Base-by-base conservation (phyloP, 352 stramenopile genomes). In the Phytophthora melonis region DNA sequence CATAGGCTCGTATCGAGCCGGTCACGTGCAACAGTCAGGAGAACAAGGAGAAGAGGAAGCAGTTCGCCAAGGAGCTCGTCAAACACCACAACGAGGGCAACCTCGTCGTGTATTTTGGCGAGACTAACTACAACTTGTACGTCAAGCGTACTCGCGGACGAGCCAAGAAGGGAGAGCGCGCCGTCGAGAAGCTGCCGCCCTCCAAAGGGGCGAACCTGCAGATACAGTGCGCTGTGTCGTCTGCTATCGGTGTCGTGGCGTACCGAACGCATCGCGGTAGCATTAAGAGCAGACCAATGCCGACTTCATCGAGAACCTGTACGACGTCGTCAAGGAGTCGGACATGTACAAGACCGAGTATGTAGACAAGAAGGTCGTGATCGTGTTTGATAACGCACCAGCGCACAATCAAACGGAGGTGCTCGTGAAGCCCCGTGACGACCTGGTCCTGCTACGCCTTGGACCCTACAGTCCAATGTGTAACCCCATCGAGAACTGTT, bases 1-100 rank as follows among this genome's bases (percentile, higher is more conserved):
- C 25, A 30, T 30, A 45, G 39, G 8, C 1, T 45, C 5, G 23
- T 8, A 41, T 68, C 2, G 55, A 68, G 21, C 58, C 39, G 8
- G 1, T 5, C 10, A 68, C 66, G 13, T 74, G 43, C 32, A 72
- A 72, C 13, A 67, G 49, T 13, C 27, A 63, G 1, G 30, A 47
- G 5, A 72, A 67, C 52, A 62, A 65, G 13, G 6, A 50, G 4
- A 69, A 65, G 16, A 4, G 32, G 2, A 63, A 43, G 6, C 9
- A 18, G 8, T n/a, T 45, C 11, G 39, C 39, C 11, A 11, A 45
- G 5, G 39, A 16, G 39, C 39, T 45, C 39, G 10, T 45, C 39
- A 45, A 45, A 18, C 39, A 45, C 3, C 39, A 45, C 39, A 45
- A 45, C 39, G 39, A 18, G 39, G 39, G 39, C 39, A 45, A 45